Evolutionary conservation across 169 alveolate genomes (phyloP).

Genomic region (Eimeria maxima): DNA sequence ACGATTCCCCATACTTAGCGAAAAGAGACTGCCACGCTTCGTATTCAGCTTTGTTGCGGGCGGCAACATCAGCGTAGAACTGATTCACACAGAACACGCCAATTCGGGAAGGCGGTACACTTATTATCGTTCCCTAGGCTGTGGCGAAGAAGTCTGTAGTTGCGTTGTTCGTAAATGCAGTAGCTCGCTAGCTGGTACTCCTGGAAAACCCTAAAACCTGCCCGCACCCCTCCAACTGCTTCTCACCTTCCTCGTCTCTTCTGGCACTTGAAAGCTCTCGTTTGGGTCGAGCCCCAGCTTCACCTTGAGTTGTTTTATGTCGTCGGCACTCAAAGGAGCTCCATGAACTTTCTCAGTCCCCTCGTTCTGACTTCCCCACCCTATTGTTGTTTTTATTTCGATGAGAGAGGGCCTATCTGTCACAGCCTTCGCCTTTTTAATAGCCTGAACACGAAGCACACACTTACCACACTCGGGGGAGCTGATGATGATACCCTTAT

Average conservation of each 20-base stretch:
- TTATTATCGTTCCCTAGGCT: not conserved
- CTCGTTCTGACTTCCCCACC: slow-evolving; percentile 87
- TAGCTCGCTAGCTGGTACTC: not conserved
- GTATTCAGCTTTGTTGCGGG: slow-evolving; percentile 83
- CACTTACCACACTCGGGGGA: not conserved
- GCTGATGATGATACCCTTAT: not conserved
- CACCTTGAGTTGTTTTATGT: slow-evolving; percentile 85
- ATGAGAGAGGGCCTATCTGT: slow-evolving; percentile 89
- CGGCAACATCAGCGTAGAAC: slow-evolving; percentile 81
- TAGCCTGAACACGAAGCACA: slow-evolving; percentile 68
- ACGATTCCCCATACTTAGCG: slow-evolving; percentile 81
- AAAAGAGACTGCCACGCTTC: slow-evolving; percentile 86
- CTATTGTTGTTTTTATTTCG: slow-evolving; percentile 88
- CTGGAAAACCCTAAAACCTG: not conserved
- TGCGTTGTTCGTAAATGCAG: not conserved
- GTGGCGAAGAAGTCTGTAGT: not conserved
- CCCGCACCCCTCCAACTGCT: not conserved
- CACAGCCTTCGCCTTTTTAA: slow-evolving; percentile 88
- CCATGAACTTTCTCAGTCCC: slow-evolving; percentile 93
- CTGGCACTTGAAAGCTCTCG: slow-evolving; percentile 87
- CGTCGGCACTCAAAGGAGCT: slow-evolving; percentile 90
- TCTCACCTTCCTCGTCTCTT: slow-evolving; percentile 84
- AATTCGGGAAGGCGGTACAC: not conserved
- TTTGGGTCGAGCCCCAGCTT: slow-evolving; percentile 88
- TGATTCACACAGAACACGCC: not conserved